A percentile compares a stretch with the other conserved stretches of the same genome.
phyloP scores from a whole-genome alignment of 306 rosid species.

The Cajanus cajan region DNA sequence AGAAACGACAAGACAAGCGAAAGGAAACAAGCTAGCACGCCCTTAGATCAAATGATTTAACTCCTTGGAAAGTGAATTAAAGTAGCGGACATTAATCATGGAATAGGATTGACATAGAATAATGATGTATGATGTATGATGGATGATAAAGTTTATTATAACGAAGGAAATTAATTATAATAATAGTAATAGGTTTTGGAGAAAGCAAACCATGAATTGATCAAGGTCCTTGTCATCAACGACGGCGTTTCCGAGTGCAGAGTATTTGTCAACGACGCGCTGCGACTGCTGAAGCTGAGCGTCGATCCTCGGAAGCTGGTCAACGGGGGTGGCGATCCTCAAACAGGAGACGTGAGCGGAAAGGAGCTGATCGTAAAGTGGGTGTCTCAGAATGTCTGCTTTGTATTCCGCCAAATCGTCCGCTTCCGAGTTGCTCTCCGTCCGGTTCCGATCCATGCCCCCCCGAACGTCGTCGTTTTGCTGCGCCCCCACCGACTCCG shows the following conservation, averaged over 20 bases:
- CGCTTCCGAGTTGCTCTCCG: constrained; percentile 24
- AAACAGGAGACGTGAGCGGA: constrained; percentile 82
- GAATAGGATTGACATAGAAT: background rate
- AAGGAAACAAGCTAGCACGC: background rate
- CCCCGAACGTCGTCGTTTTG: constrained; percentile 35
- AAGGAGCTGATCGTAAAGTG: constrained; percentile 74
- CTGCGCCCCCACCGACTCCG: constrained; percentile 11
- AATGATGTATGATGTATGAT: too few species aligned
- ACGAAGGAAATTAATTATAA: background rate
- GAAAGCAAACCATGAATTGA: constrained; percentile 57
- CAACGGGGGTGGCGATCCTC: constrained; percentile 88
- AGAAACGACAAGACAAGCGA: background rate
- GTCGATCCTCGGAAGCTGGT: constrained; percentile 74
- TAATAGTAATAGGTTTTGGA: background rate
- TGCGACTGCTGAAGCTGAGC: constrained; percentile 69
- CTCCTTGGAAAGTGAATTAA: background rate
- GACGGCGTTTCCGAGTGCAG: constrained; percentile 37
- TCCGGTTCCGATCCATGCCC: constrained; percentile 31
- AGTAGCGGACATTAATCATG: background rate
- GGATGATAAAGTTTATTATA: background rate
- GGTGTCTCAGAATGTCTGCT: constrained; percentile 67
- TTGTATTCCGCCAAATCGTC: constrained; percentile 48
- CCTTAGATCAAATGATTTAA: constrained; percentile 1
- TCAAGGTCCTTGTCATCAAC: constrained; percentile 69
- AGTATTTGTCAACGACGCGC: constrained; percentile 66